phyloP scores from a whole-genome alignment of 768 basidiomycete genomes.

The Rhizopogon sp. region DNA sequence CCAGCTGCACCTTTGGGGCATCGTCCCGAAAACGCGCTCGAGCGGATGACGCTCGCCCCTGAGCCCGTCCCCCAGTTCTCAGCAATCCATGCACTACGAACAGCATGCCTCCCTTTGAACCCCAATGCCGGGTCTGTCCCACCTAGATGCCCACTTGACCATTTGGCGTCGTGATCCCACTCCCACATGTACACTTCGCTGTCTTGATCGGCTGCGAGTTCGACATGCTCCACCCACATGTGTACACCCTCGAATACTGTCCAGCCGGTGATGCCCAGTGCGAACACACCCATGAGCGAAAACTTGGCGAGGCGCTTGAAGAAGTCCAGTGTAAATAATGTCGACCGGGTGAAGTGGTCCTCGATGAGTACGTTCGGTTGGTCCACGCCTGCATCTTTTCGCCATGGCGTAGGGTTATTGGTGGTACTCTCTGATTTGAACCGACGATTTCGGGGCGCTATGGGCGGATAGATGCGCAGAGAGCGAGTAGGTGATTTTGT shows the following conservation, averaged over 20 bases:
- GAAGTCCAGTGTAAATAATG: constrained; percentile 37
- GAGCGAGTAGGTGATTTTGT: constrained; percentile 3
- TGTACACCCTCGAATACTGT: constrained; percentile 54
- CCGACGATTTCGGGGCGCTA: background rate
- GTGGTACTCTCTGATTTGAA: constrained; percentile 4
- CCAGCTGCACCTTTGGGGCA: constrained; percentile 28
- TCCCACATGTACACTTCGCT: constrained; percentile 54
- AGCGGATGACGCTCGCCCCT: constrained; percentile 30
- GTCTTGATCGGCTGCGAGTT: constrained; percentile 42
- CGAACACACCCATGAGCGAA: constrained; percentile 40
- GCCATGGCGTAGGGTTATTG: constrained; percentile 2
- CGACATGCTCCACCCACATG: constrained; percentile 58
- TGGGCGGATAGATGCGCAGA: background rate
- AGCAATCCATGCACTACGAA: constrained; percentile 71
- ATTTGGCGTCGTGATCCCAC: constrained; percentile 59
- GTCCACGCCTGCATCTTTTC: constrained; percentile 3
- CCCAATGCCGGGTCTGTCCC: constrained; percentile 76
- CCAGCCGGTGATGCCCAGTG: constrained; percentile 38
- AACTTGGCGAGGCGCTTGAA: constrained; percentile 46
- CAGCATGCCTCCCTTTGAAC: constrained; percentile 51
- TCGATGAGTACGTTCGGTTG: constrained; percentile 15
- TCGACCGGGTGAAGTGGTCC: constrained; percentile 30
- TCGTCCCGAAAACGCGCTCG: constrained; percentile 30
- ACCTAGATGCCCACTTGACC: constrained; percentile 52
- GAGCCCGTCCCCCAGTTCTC: constrained; percentile 57